A percentile compares a stretch with the other conserved stretches of the same genome.
phyloP scores from a whole-genome alignment of 2,329 filamentous ascomycete genomes.

The Fusarium gaditjirri region DNA sequence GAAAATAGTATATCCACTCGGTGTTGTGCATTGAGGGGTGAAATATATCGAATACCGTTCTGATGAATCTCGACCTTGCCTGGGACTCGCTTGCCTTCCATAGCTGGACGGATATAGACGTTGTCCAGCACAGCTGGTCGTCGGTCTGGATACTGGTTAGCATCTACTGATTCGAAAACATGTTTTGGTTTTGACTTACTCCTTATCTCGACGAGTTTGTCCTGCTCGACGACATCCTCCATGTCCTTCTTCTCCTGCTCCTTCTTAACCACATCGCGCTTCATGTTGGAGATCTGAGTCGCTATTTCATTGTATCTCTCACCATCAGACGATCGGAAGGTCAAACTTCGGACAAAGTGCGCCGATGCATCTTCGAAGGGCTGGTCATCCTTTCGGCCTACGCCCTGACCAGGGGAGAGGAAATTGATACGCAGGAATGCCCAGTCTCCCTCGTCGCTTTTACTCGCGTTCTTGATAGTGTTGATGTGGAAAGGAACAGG shows the following conservation, averaged over 20 bases:
- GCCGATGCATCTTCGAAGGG: slow-evolving; percentile 96
- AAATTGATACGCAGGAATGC: slow-evolving; percentile 97
- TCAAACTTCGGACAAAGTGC: slow-evolving; percentile 95
- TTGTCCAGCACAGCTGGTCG: slow-evolving; percentile 91
- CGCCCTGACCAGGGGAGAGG: slow-evolving; percentile 94
- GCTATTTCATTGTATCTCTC: slow-evolving; percentile 91
- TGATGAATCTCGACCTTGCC: slow-evolving; percentile 98
- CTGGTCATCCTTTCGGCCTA: slow-evolving; percentile 96
- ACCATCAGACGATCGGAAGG: slow-evolving; percentile 90
- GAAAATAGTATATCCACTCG: slow-evolving; percentile 95
- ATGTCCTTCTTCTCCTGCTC: slow-evolving; percentile 99
- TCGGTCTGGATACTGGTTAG: slow-evolving; percentile 74
- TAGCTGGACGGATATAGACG: slow-evolving; percentile 92
- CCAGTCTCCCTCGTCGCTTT: slow-evolving; percentile 95
- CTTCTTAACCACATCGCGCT: slow-evolving; percentile 89
- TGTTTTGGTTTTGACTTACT: slow-evolving; percentile 65
- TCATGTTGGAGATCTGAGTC: slow-evolving; percentile 93
- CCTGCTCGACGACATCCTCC: slow-evolving; percentile 98
- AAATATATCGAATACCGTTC: slow-evolving; percentile 96
- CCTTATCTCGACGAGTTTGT: slow-evolving; percentile 94
- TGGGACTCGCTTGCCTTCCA: slow-evolving; percentile 96
- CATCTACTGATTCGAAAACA: neutral
- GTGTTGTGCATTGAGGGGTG: slow-evolving; percentile 80
- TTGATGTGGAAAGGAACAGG: slow-evolving; percentile 97
- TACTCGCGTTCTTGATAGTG: slow-evolving; percentile 99